phyloP scores from a whole-genome alignment of 1,284 basidiomycete genomes.

The Ceratobasidium sp. region DNA sequence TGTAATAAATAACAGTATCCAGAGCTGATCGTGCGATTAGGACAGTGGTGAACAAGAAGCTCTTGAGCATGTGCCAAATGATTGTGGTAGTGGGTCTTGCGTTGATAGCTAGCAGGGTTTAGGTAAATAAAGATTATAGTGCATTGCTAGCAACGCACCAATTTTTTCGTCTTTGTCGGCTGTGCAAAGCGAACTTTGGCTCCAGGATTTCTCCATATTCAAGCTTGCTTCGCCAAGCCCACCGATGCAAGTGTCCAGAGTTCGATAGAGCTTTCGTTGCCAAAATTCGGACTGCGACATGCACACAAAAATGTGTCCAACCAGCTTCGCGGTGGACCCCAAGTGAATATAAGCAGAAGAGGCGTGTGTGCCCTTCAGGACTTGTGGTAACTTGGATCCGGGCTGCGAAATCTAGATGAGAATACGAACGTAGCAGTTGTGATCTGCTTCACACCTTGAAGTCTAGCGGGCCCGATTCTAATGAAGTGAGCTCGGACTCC shows the following conservation, averaged over 20 bases:
- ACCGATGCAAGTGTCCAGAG: neutral
- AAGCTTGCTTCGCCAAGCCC: constrained; percentile 5
- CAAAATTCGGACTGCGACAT: constrained; percentile 39
- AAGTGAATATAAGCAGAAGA: constrained; percentile 20
- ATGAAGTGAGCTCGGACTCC: constrained; percentile 8
- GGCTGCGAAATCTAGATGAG: neutral
- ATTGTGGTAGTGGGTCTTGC: constrained; percentile 27
- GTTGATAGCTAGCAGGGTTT: constrained; percentile 3
- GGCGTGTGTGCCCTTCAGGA: neutral
- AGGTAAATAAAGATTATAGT: neutral
- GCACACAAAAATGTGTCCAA: constrained; percentile 30
- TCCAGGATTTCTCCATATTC: constrained; percentile 42
- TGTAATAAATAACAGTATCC: constrained; percentile 36
- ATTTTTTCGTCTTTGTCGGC: constrained; percentile 38
- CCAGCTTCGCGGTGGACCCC: constrained; percentile 22
- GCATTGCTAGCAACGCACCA: constrained; percentile 12
- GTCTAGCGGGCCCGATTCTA: constrained; percentile 2
- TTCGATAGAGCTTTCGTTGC: constrained; percentile 14
- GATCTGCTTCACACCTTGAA: constrained; percentile 17
- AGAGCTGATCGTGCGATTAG: constrained; percentile 45
- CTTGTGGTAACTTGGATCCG: constrained; percentile 8
- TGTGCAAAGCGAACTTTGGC: constrained; percentile 14
- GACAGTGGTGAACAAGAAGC: constrained; percentile 46
- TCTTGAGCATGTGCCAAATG: constrained; percentile 47
- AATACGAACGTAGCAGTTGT: neutral